phyloP scores from a whole-genome alignment of 192 early-diverging fungal genomes.

The Podila minutissima region DNA sequence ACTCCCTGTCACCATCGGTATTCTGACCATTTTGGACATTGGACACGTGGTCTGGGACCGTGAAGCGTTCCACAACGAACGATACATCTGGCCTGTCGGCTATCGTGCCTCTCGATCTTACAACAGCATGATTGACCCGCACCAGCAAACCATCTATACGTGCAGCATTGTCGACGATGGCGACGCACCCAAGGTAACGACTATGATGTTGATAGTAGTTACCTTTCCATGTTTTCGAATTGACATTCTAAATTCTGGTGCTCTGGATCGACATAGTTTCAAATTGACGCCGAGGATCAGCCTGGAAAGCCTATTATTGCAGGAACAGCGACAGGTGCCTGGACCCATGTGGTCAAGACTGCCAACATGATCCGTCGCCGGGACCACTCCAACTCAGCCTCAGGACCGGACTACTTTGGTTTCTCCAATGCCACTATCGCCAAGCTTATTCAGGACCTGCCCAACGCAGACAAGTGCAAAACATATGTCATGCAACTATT shows the following conservation, averaged over 20 bases:
- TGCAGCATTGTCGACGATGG: constrained; percentile 86
- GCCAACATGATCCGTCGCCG: constrained; percentile 83
- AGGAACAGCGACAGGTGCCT: constrained; percentile 87
- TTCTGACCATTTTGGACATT: constrained; percentile 78
- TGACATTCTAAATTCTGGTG: too few relatives aligned
- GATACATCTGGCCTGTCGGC: constrained; percentile 94
- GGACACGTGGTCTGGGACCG: constrained; percentile 83
- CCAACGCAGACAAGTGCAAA: constrained; percentile 74
- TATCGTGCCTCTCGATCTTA: constrained; percentile 68
- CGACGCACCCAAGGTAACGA: constrained; percentile 64
- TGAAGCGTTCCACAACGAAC: constrained; percentile 84
- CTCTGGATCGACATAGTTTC: constrained; percentile 61
- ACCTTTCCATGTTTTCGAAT: neutral
- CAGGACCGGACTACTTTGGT: constrained; percentile 93
- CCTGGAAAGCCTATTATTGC: constrained; percentile 76
- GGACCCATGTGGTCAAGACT: constrained; percentile 81
- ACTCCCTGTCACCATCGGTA: constrained; percentile 82
- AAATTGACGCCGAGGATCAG: constrained; percentile 83
- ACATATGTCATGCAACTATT: constrained; percentile 80
- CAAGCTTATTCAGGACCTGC: constrained; percentile 89
- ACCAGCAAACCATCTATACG: constrained; percentile 67
- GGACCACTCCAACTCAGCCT: constrained; percentile 83
- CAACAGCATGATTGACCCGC: constrained; percentile 62
- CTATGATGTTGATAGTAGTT: neutral
- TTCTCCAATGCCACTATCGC: constrained; percentile 88